Base-by-base conservation (phyloP, 768 basidiomycete genomes). In the Holtermannia corniformis region DNA sequence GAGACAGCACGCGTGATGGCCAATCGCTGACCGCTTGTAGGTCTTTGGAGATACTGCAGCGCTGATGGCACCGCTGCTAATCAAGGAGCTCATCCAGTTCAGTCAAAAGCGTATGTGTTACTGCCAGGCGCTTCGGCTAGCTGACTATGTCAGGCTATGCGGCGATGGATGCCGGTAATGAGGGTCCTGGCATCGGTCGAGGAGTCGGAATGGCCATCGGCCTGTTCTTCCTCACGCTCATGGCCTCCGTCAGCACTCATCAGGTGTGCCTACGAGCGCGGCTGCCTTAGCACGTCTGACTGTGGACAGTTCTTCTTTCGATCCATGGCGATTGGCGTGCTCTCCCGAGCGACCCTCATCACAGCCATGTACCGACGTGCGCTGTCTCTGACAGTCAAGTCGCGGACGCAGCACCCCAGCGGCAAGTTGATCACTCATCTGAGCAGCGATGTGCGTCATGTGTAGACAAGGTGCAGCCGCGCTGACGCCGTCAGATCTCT, bases 381-480 rank as follows among this genome's bases (percentile, higher is more conserved):
- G 7, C 44, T 69, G 28, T 16, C 24, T 1, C 49, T 69, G 3
- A 57, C 55, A 4, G 52, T 59, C 11, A 41, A 43, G 10, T 57
- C 49, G 2, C 49, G 65, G 50, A 52, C 60, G 2, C 41, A 58
- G 19, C 61, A 67, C 55, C 63, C 67, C 78, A 24, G 77, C 76
- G 53, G 71, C 10, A 63, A 66, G 28, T 53, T 67, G 16, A 51
- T 64, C 22, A 62, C 51, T 11, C 57, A 65, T 79, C 78, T 72
- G 5, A 62, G 59, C 10, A 82, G 82, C 12, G 84, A 86, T 73
- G 81, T 84, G 56, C 67, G 78, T 69, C 3, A 25, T 45, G 13
- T 19, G 20, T 1, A 32, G n/a, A 16, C 47, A 12, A 19, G 11
- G 12, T 13, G 12, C 10, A 12, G 20, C 12, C 42, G 13, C 23